Conservation (phyloP, 257 asterid genomes). For the Thymus quinquecostatus region DNA sequence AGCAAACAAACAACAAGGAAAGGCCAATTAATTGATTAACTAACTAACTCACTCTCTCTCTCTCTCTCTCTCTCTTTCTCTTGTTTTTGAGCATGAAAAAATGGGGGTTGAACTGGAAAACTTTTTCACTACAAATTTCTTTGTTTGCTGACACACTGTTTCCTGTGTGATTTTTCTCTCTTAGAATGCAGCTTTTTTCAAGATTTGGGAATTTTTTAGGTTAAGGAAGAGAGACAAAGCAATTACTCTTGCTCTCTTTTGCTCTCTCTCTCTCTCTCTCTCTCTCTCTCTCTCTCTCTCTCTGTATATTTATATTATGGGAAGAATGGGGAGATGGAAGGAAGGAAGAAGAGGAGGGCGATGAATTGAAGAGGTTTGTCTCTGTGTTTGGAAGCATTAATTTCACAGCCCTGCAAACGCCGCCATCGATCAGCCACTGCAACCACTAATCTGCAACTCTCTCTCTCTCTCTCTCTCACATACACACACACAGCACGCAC, state of each 20-base stretch:
- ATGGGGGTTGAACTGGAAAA: constrained; percentile 8
- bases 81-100: not conserved
- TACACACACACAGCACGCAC: constrained; percentile 27
- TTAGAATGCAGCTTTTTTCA: constrained; percentile 43
- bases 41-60: not conserved
- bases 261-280: too few species aligned
- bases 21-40: too few species aligned
- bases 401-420: constrained; percentile 90
- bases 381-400: constrained; percentile 54
- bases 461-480: constrained; percentile 19
- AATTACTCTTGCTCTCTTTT: not conserved
- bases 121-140: not conserved
- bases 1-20: not conserved
- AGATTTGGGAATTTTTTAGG: constrained; percentile 45
- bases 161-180: constrained; percentile 5
- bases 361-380: too few species aligned
- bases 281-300: too few species aligned
- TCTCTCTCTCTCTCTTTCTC: not conserved
- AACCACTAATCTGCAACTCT: constrained; percentile 52
- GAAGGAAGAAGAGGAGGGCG: not conserved
- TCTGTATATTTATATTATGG: too few species aligned
- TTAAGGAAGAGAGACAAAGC: constrained; percentile 29
- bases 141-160: constrained; percentile 37
- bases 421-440: constrained; percentile 86
- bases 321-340: too few species aligned